Base-by-base conservation (phyloP, 306 rosid species). In the Neltuma alba region DNA sequence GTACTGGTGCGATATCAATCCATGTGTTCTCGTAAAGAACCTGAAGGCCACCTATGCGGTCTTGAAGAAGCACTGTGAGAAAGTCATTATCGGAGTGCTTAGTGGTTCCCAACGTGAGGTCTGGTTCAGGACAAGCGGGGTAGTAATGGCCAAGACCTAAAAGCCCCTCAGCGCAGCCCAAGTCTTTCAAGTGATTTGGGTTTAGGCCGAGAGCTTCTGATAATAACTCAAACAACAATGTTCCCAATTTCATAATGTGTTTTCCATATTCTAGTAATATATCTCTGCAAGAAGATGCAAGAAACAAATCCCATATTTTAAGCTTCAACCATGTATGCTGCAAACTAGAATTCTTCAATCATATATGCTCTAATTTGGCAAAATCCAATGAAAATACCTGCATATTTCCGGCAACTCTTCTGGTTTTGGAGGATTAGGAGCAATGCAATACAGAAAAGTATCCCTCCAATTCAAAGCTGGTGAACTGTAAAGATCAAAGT, bases 391-490 rank as follows among this genome's bases (percentile, higher is more conserved):
- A 14, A 30, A 38, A 36, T 80, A 84, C 87, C 87, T 76, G 84
- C 84, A 84, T 34, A 36, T 76, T 33, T 10, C 16, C 4, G 87
- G 87, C 47, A 84, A 27, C 10, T 84, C 72, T 70, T 84, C 72
- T 13, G 79, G 66, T 18, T 80, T 76, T 14, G 81, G 84, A 18
- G 58, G 0, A 61, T 79, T 31, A 76, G 87, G 84, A 71, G 80
- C 78, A 47, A 84, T 48, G 57, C 7, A 64, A 65, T 81, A 80
- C 8, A 0, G 0, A 65, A 72, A 80, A 71, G 62, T 31, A 12
- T 84, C 87, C 61, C 87, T 84, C 87, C 87, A 84, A 57, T 72
- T 80, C 9, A 72, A 75, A 62, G 84, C 76, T 28, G 84, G 84
- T 34, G 87, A 63, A 50, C 84, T 74, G 38, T 80, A 84, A 2